Percentiles rank a stretch among this genome's conserved stretches.
Evolutionary conservation across 2,329 filamentous ascomycete genomes (phyloP).

Genomic region (Ophiostoma ulmi): DNA sequence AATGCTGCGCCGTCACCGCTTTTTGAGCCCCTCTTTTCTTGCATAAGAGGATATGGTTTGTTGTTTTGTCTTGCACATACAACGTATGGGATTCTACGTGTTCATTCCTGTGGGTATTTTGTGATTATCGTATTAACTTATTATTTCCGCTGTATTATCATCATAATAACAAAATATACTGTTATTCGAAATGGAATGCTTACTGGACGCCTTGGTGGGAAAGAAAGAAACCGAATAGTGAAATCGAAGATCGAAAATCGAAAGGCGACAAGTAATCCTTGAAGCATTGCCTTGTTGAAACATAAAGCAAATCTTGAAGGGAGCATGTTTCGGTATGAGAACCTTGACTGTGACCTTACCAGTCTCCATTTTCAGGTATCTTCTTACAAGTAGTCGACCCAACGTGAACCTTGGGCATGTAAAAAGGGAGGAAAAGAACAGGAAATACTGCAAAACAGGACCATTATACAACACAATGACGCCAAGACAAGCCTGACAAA

Average conservation of each 20-base stretch:
- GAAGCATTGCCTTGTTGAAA: neutral
- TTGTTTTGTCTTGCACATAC: constrained; percentile 10
- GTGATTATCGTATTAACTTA: neutral
- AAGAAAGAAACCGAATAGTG: neutral
- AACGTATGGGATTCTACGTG: constrained; percentile 9
- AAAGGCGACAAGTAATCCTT: neutral
- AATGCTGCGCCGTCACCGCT: constrained; percentile 11
- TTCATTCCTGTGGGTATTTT: neutral
- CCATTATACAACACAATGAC: constrained; percentile 3
- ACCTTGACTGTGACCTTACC: neutral
- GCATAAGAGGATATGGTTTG: neutral
- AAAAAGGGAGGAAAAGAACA: neutral
- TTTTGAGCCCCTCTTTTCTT: constrained; percentile 15
- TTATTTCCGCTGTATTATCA: neutral
- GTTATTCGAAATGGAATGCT: neutral
- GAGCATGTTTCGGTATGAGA: constrained; percentile 1
- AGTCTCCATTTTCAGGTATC: neutral
- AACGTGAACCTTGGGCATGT: neutral
- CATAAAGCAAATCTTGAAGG: neutral
- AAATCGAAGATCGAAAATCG: neutral
- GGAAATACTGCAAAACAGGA: constrained; percentile 8
- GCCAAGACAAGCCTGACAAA: constrained; percentile 9
- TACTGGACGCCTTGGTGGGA: neutral
- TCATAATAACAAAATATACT: neutral
- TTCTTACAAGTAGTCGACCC: neutral